Conservation (phyloP, 305 asterid genomes). For the Rubia tinctorum region DNA sequence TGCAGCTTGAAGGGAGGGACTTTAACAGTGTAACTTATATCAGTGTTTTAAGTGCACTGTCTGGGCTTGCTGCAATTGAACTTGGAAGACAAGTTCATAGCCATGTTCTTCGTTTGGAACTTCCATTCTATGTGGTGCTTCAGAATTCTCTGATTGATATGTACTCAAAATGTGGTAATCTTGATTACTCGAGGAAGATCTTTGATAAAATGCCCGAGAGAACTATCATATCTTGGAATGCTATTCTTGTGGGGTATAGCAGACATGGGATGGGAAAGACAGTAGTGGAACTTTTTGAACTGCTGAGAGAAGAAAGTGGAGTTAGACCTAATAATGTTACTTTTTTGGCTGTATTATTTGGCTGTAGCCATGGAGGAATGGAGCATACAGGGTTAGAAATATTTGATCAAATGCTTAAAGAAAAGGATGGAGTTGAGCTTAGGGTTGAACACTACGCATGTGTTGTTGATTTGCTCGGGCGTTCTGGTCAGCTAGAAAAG, state of each 20-base stretch:
- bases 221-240: constrained; percentile 77
- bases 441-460: constrained; percentile 87
- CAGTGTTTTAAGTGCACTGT: constrained; percentile 63
- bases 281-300: constrained; percentile 53
- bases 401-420: constrained; percentile 39
- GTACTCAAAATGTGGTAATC: constrained; percentile 90
- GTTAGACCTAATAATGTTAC: constrained; percentile 55
- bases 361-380: constrained; percentile 88
- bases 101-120: constrained; percentile 57
- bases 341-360: constrained; percentile 64
- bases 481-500: constrained; percentile 67
- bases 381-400: constrained; percentile 56
- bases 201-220: constrained; percentile 57
- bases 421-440: constrained; percentile 28
- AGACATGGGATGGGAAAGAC: constrained; percentile 68
- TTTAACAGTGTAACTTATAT: constrained; percentile 73
- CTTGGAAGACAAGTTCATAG: constrained; percentile 77
- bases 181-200: constrained; percentile 61
- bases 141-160: constrained; percentile 80
- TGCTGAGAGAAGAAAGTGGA: constrained; percentile 48
- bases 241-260: constrained; percentile 73
- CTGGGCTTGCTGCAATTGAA: constrained; percentile 82
- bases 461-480: constrained; percentile 81
- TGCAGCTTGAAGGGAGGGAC: constrained; percentile 55
- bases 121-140: constrained; percentile 40